Percentiles rank a stretch among this genome's conserved stretches.
Evolutionary conservation across 2,329 filamentous ascomycete species (phyloP).

Genomic region (Fusarium graminum): DNA sequence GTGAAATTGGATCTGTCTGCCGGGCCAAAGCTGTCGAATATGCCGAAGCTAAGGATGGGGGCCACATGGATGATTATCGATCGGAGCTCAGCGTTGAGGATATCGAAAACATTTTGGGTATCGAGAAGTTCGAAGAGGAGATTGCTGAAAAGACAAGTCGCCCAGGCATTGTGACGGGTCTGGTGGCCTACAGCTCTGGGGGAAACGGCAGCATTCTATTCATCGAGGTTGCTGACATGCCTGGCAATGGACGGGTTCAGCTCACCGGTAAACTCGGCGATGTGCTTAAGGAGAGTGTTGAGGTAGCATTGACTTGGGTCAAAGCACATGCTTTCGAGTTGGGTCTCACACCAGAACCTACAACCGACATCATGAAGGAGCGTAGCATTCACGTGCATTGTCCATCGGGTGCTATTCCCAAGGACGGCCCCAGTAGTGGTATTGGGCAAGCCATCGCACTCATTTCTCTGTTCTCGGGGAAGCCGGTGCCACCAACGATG

Average conservation of each 20-base stretch:
- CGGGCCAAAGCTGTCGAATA: slow-evolving; percentile 95
- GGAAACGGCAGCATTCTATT: slow-evolving; percentile 97
- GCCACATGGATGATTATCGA: slow-evolving; percentile 76
- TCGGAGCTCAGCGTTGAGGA: slow-evolving; percentile 81
- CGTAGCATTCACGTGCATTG: slow-evolving; percentile 97
- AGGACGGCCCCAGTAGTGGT: slow-evolving; percentile 89
- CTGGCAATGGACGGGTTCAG: slow-evolving; percentile 90
- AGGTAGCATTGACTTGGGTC: slow-evolving; percentile 96
- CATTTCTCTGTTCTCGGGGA: slow-evolving; percentile 88
- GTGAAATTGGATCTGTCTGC: slow-evolving; percentile 94
- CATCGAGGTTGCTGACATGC: slow-evolving; percentile 98
- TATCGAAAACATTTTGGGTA: slow-evolving; percentile 89
- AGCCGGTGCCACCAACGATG: slow-evolving; percentile 88
- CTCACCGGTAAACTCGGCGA: slow-evolving; percentile 96
- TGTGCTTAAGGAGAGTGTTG: slow-evolving; percentile 95
- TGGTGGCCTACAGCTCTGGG: slow-evolving; percentile 93
- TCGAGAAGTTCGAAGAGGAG: slow-evolving; percentile 94
- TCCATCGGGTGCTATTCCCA: slow-evolving; percentile 92
- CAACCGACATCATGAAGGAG: slow-evolving; percentile 95
- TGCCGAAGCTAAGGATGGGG: slow-evolving; percentile 86
- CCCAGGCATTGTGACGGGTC: slow-evolving; percentile 93
- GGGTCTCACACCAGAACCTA: slow-evolving; percentile 82
- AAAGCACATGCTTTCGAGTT: slow-evolving; percentile 95
- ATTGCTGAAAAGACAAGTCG: slow-evolving; percentile 87
- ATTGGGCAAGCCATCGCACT: slow-evolving; percentile 94